These are phyloP conservation scores for Dendrobium chrysotoxum DNA, from an alignment of 106 monocot species.

Conservation along the genomic window DNA sequence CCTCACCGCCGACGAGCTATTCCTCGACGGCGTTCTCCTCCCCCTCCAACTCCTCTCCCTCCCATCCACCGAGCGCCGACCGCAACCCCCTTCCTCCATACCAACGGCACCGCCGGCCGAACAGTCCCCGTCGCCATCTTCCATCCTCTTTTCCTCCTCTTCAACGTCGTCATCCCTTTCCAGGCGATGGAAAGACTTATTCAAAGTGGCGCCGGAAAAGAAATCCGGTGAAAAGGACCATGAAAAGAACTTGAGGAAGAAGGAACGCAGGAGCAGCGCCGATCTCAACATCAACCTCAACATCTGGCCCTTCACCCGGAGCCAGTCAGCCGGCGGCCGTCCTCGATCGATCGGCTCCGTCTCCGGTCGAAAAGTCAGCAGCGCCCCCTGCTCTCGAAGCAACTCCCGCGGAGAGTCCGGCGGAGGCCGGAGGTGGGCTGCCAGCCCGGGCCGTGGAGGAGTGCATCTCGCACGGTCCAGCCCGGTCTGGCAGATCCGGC, in stretches of 20 bases:
- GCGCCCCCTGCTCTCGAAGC: constrained; percentile 93
- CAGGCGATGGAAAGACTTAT: constrained; percentile 37
- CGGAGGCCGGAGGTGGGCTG: constrained; percentile 17
- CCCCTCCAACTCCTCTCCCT: constrained; percentile 40
- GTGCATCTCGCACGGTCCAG: constrained; percentile 58
- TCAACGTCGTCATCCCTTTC: constrained; percentile 4
- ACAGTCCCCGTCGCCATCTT: not conserved
- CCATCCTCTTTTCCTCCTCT: not conserved
- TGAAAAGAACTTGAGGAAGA: not conserved
- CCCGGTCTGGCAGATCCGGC: constrained; percentile 56
- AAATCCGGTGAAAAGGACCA: constrained; percentile 2
- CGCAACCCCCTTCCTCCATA: not conserved
- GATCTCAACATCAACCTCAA: constrained; percentile 49
- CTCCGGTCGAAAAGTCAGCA: constrained; percentile 42
- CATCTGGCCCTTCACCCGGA: constrained; percentile 66
- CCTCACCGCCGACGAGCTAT: constrained; percentile 44
- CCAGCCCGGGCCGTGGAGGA: constrained; percentile 25
- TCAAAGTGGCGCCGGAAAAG: constrained; percentile 10
- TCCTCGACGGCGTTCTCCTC: constrained; percentile 40
- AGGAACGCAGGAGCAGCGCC: constrained; percentile 1
- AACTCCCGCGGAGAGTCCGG: constrained; percentile 68
- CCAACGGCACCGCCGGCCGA: not conserved
- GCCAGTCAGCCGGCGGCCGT: constrained; percentile 47
- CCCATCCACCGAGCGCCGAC: not conserved
- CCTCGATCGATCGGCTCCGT: not conserved